phyloP scores from a whole-genome alignment of 2,329 filamentous ascomycete species.

The Diaporthe sp. region DNA sequence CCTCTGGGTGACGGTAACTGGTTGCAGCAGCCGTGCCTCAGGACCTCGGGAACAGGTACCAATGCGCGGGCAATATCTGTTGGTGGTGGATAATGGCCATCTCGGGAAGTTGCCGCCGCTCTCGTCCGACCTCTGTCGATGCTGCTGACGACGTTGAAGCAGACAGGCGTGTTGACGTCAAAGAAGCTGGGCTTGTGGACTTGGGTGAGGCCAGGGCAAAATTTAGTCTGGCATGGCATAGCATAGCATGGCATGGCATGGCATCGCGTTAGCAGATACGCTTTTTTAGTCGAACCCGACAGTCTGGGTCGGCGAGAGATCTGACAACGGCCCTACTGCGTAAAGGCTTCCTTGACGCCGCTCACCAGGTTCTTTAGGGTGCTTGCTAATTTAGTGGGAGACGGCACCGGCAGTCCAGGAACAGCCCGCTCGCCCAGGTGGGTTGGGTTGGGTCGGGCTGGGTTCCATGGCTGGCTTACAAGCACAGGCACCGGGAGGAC shows the following conservation, averaged over 20 bases:
- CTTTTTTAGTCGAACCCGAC: slow-evolving; percentile 56
- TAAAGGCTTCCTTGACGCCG: slow-evolving; percentile 42
- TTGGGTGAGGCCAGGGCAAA: slow-evolving; percentile 19
- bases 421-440: slow-evolving; percentile 31
- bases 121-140: slow-evolving; percentile 7
- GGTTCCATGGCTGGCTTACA: slow-evolving; percentile 17
- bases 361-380: slow-evolving; percentile 38
- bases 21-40: slow-evolving; percentile 18
- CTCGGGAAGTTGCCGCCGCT: slow-evolving; percentile 8
- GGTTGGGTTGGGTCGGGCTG: slow-evolving; percentile 33
- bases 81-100: not conserved
- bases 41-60: slow-evolving; percentile 6
- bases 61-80: not conserved
- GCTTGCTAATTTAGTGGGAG: slow-evolving; percentile 40
- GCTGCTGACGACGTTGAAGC: slow-evolving; percentile 11
- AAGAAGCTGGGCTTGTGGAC: not conserved
- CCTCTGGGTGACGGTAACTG: not conserved
- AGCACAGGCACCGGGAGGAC: slow-evolving; percentile 13
- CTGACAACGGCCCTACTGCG: slow-evolving; percentile 48
- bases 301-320: slow-evolving; percentile 54
- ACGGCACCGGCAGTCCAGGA: slow-evolving; percentile 37
- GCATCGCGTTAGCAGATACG: slow-evolving; percentile 43
- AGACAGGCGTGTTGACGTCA: not conserved
- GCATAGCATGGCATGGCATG: slow-evolving; percentile 27
- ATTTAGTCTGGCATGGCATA: slow-evolving; percentile 16